Evolutionary conservation across 768 basidiomycete species (phyloP), one percentile per base, ranked within the genome.

Genomic region (Lentinula guzmanii): DNA sequence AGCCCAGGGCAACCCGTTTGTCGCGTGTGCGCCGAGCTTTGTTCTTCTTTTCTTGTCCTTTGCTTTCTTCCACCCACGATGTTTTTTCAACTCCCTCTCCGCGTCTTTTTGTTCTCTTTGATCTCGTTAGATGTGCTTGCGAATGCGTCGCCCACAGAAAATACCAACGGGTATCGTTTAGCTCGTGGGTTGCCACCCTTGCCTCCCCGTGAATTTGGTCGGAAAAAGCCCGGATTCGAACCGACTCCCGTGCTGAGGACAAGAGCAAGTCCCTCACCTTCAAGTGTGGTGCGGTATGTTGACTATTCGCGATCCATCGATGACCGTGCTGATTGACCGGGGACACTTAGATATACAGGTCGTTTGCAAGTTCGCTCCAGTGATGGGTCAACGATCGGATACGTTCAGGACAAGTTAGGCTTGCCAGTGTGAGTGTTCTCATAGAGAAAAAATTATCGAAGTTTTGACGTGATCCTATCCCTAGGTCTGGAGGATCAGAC

Each of bases 311-410:
- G 3, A 37, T 13, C 4, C 18, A n/a, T 56, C 21, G 8, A 28
- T 24, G n/a, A 56, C 31, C 39, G 41, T 31, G 13, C 24, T 18
- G n/a, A 21, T 39, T n/a, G n/a, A 37, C 33, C 15, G 9, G 6
- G 4, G 4, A 24, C 6, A 46, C 45, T 34, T 54, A 51, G 75
- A 39, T 69, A 70, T 55, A 69, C 67, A 31, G 79, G 79, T 10
- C 73, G 73, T 48, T 66, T 81, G 42, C 62, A 78, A 63, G 74
- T 77, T 33, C 73, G 75, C 35, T 66, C 67, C 15, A 52, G 64
- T 8, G 66, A 73, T 51, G 74, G 72, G 37, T 65, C 66, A 16
- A 35, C 63, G 41, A 62, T 74, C 16, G 79, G 77, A 21, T 69
- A 69, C 59, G 70, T 80, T 33, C 71, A 72, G 64, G 70, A 75